A percentile compares a stretch with the other conserved stretches of the same genome.
phyloP scores from a whole-genome alignment of 2,329 filamentous ascomycete species.

The Cytospora leucostoma region DNA sequence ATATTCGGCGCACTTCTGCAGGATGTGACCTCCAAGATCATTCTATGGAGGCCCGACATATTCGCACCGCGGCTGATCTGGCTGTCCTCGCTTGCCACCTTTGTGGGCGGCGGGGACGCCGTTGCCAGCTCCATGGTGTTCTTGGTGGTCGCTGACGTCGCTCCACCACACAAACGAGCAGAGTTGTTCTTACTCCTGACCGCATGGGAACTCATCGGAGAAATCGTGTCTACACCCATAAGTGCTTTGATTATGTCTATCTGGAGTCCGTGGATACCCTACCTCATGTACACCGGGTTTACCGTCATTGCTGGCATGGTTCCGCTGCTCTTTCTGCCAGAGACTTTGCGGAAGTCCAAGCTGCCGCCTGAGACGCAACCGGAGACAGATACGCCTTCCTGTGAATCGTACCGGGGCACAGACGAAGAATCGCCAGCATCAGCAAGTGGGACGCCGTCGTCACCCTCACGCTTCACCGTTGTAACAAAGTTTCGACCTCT shows the following conservation, averaged over 20 bases:
- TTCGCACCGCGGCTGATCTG: constrained; percentile 7
- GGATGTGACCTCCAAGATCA: constrained; percentile 10
- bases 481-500: constrained; percentile 6
- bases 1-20: constrained; percentile 11
- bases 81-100: constrained; percentile 5
- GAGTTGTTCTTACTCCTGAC: constrained; percentile 11
- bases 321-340: constrained; percentile 10
- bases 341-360: constrained; percentile 2
- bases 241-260: constrained; percentile 15
- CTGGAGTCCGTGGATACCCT: constrained; percentile 10
- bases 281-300: constrained; percentile 6
- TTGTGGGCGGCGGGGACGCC: constrained; percentile 2
- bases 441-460: neutral
- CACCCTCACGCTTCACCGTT: neutral
- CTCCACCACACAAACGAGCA: constrained; percentile 7
- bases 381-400: neutral
- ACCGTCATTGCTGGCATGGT: neutral
- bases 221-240: constrained; percentile 6
- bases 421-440: neutral
- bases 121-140: constrained; percentile 9
- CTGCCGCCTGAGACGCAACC: neutral
- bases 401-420: neutral
- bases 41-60: constrained; percentile 4
- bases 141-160: constrained; percentile 6
- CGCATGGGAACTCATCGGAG: constrained; percentile 1